Evolutionary conservation across 257 asterid species (phyloP).

Genomic region (Jasminum sambac): DNA sequence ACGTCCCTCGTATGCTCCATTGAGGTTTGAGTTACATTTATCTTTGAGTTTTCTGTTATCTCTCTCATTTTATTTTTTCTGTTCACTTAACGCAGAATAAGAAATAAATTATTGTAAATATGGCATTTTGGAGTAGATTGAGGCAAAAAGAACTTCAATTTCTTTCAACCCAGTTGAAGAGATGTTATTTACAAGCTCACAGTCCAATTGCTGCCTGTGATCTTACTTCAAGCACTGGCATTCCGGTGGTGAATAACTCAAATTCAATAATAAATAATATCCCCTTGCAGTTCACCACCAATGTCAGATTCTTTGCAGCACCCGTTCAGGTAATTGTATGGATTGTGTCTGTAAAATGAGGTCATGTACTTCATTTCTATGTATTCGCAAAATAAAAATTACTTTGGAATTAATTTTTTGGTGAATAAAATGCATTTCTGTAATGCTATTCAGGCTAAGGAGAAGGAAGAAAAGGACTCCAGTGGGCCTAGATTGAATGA

Average conservation of each 20-base stretch:
- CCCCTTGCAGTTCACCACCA: constrained; percentile 33
- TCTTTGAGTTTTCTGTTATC: background rate
- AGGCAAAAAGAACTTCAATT: constrained; percentile 45
- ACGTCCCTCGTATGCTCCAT: background rate
- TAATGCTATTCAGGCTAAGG: constrained; percentile 33
- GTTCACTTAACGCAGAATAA: background rate
- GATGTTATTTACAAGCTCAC: constrained; percentile 35
- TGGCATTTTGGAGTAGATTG: constrained; percentile 65
- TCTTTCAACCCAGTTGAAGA: constrained; percentile 31
- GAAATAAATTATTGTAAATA: constrained; percentile 21
- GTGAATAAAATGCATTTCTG: background rate
- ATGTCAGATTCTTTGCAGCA: constrained; percentile 63
- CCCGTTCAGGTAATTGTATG: constrained; percentile 53
- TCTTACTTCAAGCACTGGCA: constrained; percentile 21
- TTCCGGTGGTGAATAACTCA: constrained; percentile 28
- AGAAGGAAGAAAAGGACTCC: constrained; percentile 47
- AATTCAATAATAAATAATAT: constrained; percentile 21
- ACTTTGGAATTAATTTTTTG: background rate
- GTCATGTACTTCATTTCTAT: background rate
- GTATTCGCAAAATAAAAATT: background rate
- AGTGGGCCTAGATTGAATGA: constrained; percentile 66
- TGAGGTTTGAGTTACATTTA: background rate
- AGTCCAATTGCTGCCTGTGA: constrained; percentile 30
- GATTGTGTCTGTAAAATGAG: background rate
- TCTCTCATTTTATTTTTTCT: background rate